Evolutionary conservation across 495 filamentous ascomycete genomes (phyloP), one percentile per base, ranked within the genome.

Genomic region (Neurospora sp.): DNA sequence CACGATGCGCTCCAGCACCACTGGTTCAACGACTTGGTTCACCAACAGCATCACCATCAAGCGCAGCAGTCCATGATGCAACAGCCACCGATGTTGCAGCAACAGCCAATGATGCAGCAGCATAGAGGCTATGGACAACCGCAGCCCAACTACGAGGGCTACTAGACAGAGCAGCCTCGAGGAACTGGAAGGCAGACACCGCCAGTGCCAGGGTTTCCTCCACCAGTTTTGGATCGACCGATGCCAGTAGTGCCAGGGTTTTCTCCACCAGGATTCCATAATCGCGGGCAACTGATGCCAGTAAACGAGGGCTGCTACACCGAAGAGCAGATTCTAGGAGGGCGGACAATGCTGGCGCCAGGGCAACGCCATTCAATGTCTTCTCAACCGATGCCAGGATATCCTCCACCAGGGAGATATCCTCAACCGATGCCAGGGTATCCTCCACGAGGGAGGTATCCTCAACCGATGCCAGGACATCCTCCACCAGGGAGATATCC

Each of bases 1-100:
- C 83, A 89, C 72, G 91, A 94, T 72, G 95, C 95, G 4, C 83
- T 98, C 70, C 86, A 89, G 73, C 96, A 99, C 80, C 92, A 89
- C 3, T 99, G 96, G 96, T 99, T 99, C 82, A 72, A 75, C 71
- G 84, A 86, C 61, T 69, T 86, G 14, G 74, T 82, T 61, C 83
- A 82, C 37, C 81, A 80, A 69, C 83, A 83, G 73, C 80, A 78
- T 39, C 75, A 75, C 1, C 77, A 76, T 20, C 77, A 77, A 37
- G 70, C 45, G 45, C 40, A 45, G n/a, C 73, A 71, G 35, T 65
- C 69, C 10, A 27, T 70, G 37, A 27, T 16, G 53, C 42, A 45
- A 35, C 70, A 68, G 35, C 70, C 70, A 22, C 42, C 70, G 9
- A 35, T 53, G 53, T 37, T 53, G 37, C 72, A 73, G 18, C 80